Evolutionary conservation across 345 rosid species (phyloP).

Genomic region (Gossypioides kirkii): DNA sequence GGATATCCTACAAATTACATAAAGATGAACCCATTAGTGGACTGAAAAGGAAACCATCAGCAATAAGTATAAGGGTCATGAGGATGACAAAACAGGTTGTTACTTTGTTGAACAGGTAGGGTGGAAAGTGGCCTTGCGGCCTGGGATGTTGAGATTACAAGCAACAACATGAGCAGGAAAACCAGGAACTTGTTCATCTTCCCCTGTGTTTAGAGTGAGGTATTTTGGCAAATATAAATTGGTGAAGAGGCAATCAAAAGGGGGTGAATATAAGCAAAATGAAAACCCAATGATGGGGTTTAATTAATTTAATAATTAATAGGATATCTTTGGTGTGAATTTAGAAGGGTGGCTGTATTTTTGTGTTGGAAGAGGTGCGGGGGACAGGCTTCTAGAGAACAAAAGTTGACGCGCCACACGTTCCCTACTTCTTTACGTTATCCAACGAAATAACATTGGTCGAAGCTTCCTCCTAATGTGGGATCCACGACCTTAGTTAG

Average conservation of each 20-base stretch:
- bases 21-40: not conserved
- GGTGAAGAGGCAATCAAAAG: not conserved
- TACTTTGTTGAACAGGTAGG: slow-evolving; percentile 10
- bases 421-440: slow-evolving; percentile 23
- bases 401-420: slow-evolving; percentile 9
- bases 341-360: slow-evolving; percentile 25
- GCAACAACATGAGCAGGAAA: slow-evolving; percentile 1
- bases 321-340: not conserved
- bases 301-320: not conserved
- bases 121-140: slow-evolving; percentile 6
- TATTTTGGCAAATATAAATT: not conserved
- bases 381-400: slow-evolving; percentile 20
- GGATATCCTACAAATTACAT: slow-evolving; percentile 24
- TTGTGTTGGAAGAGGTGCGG: not conserved
- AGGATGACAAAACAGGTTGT: not conserved
- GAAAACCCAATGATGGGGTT: not conserved
- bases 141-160: not conserved
- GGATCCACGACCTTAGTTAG: not conserved
- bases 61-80: not conserved
- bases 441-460: slow-evolving; percentile 1
- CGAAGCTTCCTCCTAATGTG: not conserved
- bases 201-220: not conserved
- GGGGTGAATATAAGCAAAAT: not conserved
- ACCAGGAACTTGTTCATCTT: not conserved
- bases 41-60: not conserved